Percentiles rank a stretch among this genome's conserved stretches.
Conservation (phyloP, 75 land plant species). For the Selaginella moellendorffii region DNA sequence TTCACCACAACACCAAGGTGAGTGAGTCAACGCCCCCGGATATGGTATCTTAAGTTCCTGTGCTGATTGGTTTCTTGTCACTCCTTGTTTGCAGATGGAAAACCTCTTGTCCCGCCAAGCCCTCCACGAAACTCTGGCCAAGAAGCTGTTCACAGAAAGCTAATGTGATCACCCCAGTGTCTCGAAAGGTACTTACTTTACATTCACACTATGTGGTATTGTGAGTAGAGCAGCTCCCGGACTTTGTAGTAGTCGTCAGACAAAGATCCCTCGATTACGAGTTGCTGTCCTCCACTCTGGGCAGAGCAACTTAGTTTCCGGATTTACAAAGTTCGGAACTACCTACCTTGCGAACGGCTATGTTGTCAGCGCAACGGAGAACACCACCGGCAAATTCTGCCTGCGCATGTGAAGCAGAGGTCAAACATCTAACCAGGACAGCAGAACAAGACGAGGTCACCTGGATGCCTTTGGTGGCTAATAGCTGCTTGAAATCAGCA, state of each 20-base stretch:
- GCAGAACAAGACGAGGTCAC: no score
- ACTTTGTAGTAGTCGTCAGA: constrained; percentile 84
- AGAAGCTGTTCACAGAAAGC: no score
- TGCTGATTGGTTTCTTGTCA: no score
- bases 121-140: no score
- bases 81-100: no score
- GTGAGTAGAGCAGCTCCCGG: constrained; percentile 71
- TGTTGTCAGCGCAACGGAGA: constrained; percentile 74
- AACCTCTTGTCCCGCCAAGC: no score
- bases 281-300: constrained; percentile 70
- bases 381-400: constrained; percentile 83
- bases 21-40: no score
- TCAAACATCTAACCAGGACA: not conserved
- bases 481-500: constrained; percentile 90
- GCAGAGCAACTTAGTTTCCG: constrained; percentile 1
- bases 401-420: constrained; percentile 16
- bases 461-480: constrained; percentile 76
- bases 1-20: no score
- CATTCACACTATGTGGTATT: constrained; percentile 20
- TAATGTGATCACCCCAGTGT: no score
- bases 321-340: constrained; percentile 16
- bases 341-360: constrained; percentile 56
- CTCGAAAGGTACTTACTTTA: no score
- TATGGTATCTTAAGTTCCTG: no score
- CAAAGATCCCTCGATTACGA: constrained; percentile 85